A percentile compares a stretch with the other conserved stretches of the same genome.
Evolutionary conservation across 139 green algal genomes (phyloP).

Genomic region (Chlorella sp.): DNA sequence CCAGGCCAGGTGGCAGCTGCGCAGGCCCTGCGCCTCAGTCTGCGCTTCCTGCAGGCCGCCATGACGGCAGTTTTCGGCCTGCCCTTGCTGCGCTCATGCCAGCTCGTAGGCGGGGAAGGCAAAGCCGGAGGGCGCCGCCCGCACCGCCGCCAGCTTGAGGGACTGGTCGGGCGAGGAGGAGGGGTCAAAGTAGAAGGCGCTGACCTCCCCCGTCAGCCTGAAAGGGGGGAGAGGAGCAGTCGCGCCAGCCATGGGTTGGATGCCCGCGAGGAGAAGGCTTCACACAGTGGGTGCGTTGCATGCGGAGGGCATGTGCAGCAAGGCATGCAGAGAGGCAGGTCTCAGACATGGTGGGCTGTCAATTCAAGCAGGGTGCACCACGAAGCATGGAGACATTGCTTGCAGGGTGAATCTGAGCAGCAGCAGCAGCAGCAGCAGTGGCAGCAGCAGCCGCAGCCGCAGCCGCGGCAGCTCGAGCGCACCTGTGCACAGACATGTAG

Average conservation of each 20-base stretch:
- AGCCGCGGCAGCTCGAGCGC: not conserved
- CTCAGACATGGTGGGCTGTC: no score
- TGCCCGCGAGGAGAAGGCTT: not conserved
- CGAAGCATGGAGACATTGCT: no score
- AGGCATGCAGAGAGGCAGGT: no score
- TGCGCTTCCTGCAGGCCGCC: no score
- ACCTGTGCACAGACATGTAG: slow-evolving; percentile 65
- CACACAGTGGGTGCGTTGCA: no score
- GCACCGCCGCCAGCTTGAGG: slow-evolving; percentile 35
- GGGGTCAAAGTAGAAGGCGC: slow-evolving; percentile 81
- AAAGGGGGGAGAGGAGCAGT: not conserved
- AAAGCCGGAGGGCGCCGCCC: not conserved
- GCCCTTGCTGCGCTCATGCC: not conserved
- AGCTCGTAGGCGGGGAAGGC: slow-evolving; percentile 31
- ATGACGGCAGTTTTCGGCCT: no score
- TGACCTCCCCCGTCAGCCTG: slow-evolving; percentile 54
- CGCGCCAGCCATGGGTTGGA: not conserved
- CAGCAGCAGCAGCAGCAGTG: no score
- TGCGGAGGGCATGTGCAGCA: no score
- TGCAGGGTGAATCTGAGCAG: no score
- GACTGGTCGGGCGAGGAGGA: slow-evolving; percentile 69
- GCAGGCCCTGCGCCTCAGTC: no score
- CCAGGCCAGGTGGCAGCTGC: no score
- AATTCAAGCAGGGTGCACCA: no score
- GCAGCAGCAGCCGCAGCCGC: not conserved